Base-by-base conservation (phyloP, 768 basidiomycete genomes). In the Termitomyces sp. region DNA sequence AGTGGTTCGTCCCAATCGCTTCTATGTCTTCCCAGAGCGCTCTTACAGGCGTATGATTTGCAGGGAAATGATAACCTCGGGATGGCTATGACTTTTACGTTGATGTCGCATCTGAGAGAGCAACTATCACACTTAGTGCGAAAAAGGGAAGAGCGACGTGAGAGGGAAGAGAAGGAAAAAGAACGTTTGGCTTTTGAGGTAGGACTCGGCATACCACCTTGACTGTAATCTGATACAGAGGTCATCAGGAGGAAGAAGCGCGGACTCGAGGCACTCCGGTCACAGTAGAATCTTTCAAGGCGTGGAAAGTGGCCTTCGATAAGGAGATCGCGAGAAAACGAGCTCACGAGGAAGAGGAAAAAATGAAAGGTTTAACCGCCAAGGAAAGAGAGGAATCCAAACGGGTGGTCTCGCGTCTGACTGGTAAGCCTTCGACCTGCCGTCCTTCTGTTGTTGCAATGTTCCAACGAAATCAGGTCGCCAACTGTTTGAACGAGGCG, bases 51-150 rank as follows among this genome's bases (percentile, higher is more conserved):
- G 49, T 58, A 52, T 48, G 31, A 23, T 50, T 47, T 49, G 53
- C 52, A 91, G 88, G 90, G 89, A 52, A 82, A 88, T 65, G 92
- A 94, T 65, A 94, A 90, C 68, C 64, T 92, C 20, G 93, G 93
- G 40, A 95, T 95, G 88, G 94, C 97, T 2, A 98, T 98, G 94
- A 95, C 94, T 16, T 99, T 97, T 66, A 94, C 96, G 0, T 77
- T 99, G 16, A 86, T 94, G 11, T 88, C 90, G 0, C 86, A 89
- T 62, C 79, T 97, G 42, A 79, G 89, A 59, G 94, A 98, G 69
- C 77, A 83, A 47, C 73, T 98, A 15, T 81, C 85, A 5, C 64
- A 66, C 16, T 71, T 95, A 23, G 81, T 93, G 33, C 79, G 79
- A 36, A 64, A 70, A 41, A 81, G 91, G 59, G 76, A 74, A 18